These are phyloP conservation scores for Colletotrichum paranaense DNA, from an alignment of 2,329 filamentous ascomycete species.

Conservation along the genomic window DNA sequence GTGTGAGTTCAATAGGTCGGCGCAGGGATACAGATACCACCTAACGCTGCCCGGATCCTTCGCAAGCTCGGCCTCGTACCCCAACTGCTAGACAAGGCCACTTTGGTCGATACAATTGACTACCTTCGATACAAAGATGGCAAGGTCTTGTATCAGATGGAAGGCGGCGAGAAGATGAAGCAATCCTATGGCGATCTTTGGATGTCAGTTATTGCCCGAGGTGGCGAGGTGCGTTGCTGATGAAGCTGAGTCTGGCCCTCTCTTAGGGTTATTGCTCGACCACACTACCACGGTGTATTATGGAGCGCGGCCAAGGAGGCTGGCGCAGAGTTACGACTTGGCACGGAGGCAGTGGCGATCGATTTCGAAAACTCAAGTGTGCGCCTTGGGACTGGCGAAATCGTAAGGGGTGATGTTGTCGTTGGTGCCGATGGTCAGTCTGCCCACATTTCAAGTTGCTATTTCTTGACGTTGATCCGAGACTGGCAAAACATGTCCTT, in stretches of 20 bases:
- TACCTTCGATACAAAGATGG: conserved; percentile 21
- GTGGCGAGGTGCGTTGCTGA: not conserved
- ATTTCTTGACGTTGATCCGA: not conserved
- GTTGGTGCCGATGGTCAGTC: conserved; percentile 26
- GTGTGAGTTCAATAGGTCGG: not conserved
- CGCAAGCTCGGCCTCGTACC: conserved; percentile 19
- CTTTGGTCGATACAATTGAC: conserved; percentile 2
- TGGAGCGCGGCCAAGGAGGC: conserved; percentile 4
- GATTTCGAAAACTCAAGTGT: conserved; percentile 13
- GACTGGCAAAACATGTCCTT: no score
- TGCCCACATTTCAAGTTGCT: not conserved
- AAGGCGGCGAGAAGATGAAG: not conserved
- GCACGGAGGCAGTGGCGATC: conserved; percentile 4
- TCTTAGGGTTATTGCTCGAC: conserved; percentile 1
- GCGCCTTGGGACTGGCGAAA: not conserved
- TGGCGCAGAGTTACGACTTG: conserved; percentile 8
- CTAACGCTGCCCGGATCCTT: conserved; percentile 14
- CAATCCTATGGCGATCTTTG: conserved; percentile 1
- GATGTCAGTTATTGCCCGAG: not conserved
- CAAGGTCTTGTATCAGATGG: not conserved
- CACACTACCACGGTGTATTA: conserved; percentile 16
- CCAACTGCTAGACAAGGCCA: not conserved
- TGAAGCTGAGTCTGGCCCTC: not conserved
- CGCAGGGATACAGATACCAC: conserved; percentile 26
- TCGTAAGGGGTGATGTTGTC: conserved; percentile 7